Conservation (phyloP, 371 early-diverging fungal species). For the Dichotomocladium elegans region DNA sequence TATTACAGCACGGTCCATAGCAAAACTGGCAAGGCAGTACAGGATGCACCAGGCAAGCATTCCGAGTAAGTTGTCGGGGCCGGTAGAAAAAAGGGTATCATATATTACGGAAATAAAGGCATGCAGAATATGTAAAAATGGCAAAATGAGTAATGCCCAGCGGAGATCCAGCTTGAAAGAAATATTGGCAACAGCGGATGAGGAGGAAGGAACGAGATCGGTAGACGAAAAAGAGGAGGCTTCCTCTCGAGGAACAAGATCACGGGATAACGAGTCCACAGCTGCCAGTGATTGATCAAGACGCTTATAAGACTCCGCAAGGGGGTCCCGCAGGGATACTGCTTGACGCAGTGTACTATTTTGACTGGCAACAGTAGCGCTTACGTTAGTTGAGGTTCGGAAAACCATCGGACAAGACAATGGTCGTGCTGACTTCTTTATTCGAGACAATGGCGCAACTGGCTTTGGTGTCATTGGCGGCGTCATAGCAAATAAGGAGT, state of each 20-base stretch:
- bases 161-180: no score
- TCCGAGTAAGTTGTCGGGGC: slow-evolving; percentile 11
- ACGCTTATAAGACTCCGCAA: slow-evolving; percentile 37
- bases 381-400: no score
- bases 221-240: no score
- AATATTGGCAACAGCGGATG: no score
- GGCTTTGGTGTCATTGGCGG: no score
- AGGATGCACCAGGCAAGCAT: slow-evolving; percentile 38
- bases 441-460: no score
- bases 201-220: no score
- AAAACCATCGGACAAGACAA: slow-evolving; percentile 3
- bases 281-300: slow-evolving; percentile 39
- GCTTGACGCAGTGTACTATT: no score
- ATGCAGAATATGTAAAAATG: slow-evolving; percentile 35
- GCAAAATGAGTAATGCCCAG: slow-evolving; percentile 23
- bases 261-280: slow-evolving; percentile 45
- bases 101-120: slow-evolving; percentile 31
- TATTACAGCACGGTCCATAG: slow-evolving; percentile 19
- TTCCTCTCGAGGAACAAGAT: no score
- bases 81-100: slow-evolving; percentile 11
- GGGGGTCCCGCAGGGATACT: slow-evolving; percentile 7
- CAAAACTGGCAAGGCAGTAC: slow-evolving; percentile 25
- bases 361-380: no score
- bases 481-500: no score
- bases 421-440: slow-evolving; percentile 1